phyloP scores from a whole-genome alignment of 495 filamentous ascomycete species.

The Massariosphaeria phaeospora region DNA sequence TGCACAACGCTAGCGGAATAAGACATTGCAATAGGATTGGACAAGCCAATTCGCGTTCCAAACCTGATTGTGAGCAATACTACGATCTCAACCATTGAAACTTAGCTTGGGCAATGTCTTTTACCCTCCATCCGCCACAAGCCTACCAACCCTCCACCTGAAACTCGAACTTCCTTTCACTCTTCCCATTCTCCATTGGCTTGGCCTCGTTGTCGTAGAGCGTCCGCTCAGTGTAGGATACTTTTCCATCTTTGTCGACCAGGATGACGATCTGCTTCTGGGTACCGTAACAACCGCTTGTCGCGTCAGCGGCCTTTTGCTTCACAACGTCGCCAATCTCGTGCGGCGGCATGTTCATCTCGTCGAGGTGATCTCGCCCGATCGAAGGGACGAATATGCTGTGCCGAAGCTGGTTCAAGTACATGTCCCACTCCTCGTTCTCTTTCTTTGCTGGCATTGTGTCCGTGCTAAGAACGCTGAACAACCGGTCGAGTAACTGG shows the following conservation, averaged over 20 bases:
- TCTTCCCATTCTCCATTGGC: conserved; percentile 53
- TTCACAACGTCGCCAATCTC: conserved; percentile 47
- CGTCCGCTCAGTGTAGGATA: conserved; percentile 78
- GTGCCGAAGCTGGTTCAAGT: conserved; percentile 63
- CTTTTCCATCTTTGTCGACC: conserved; percentile 66
- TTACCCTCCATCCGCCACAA: too few species aligned
- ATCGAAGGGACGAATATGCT: conserved; percentile 82
- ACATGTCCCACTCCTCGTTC: conserved; percentile 60
- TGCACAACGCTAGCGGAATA: too few species aligned
- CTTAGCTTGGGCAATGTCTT: background rate
- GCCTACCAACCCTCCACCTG: conserved; percentile 49
- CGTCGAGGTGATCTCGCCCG: conserved; percentile 48
- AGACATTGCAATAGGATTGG: too few species aligned
- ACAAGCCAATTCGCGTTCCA: too few species aligned
- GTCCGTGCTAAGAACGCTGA: conserved; percentile 63
- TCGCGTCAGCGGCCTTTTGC: conserved; percentile 33
- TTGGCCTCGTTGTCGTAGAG: conserved; percentile 67
- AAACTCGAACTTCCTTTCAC: conserved; percentile 61
- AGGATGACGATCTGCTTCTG: conserved; percentile 86
- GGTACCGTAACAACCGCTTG: conserved; percentile 76
- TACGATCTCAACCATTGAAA: too few species aligned
- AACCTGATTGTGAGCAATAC: too few species aligned
- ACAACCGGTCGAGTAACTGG: conserved; percentile 63
- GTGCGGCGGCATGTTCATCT: conserved; percentile 50
- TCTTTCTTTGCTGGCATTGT: conserved; percentile 59